Evolutionary conservation across 129 eudicot genomes (phyloP).

Genomic region (Centrapalus pauciflorus): DNA sequence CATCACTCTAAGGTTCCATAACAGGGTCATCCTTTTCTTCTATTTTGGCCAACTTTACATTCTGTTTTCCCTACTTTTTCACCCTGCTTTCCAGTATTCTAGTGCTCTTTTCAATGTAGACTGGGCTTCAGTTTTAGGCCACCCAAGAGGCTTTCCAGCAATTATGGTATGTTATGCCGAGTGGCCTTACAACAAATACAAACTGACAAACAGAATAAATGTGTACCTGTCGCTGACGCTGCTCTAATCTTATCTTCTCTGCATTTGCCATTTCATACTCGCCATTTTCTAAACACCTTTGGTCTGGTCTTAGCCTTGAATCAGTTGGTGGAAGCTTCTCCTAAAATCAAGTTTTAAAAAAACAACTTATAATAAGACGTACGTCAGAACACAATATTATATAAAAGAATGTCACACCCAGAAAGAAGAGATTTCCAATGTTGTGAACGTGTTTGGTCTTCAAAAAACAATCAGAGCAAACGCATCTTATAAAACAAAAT

Average conservation of each 20-base stretch:
- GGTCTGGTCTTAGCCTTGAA: slow-evolving; percentile 95
- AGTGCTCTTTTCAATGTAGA: too few relatives aligned
- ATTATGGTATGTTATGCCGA: too few relatives aligned
- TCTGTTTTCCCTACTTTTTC: too few relatives aligned
- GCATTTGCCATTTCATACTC: slow-evolving; percentile 88
- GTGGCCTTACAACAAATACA: background rate
- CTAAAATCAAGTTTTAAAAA: slow-evolving; percentile 40
- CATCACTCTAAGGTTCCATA: too few relatives aligned
- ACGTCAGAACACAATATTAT: background rate
- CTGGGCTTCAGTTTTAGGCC: background rate
- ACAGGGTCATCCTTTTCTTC: too few relatives aligned
- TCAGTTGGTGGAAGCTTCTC: slow-evolving; percentile 96
- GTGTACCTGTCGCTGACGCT: slow-evolving; percentile 86
- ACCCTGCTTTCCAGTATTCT: too few relatives aligned
- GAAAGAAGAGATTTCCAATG: background rate
- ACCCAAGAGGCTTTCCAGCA: too few relatives aligned
- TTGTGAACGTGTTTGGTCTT: too few relatives aligned
- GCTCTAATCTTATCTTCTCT: slow-evolving; percentile 90
- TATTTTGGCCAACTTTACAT: too few relatives aligned
- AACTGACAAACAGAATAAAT: background rate
- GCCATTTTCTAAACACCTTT: slow-evolving; percentile 90
- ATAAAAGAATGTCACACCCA: background rate
- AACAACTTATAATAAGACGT: background rate
- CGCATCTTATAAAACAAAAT: background rate
- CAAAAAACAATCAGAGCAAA: too few relatives aligned